Percentiles rank a stretch among this genome's conserved stretches.
phyloP scores from a whole-genome alignment of 2,329 filamentous ascomycete species.

The Penicillium sp. region DNA sequence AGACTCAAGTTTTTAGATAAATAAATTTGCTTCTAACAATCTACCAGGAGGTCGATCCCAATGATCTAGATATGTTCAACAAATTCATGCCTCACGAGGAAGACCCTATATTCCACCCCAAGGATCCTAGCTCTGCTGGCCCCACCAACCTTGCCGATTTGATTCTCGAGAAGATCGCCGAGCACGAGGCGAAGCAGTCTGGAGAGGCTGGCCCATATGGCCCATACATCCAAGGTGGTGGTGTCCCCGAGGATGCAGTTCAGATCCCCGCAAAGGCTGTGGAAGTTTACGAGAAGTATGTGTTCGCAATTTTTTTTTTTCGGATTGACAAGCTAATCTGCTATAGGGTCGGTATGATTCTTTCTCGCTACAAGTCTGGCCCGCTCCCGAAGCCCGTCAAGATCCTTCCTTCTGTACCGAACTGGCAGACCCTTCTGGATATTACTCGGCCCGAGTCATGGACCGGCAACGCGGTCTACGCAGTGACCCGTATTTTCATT shows the following conservation, averaged over 20 bases:
- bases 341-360: slow-evolving; percentile 73
- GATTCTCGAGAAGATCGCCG: slow-evolving; percentile 91
- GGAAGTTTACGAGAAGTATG: slow-evolving; percentile 86
- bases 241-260: slow-evolving; percentile 71
- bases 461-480: slow-evolving; percentile 80
- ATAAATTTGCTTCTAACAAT: slow-evolving; percentile 14
- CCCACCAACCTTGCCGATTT: slow-evolving; percentile 84
- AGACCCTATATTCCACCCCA: slow-evolving; percentile 68
- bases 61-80: slow-evolving; percentile 86
- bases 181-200: slow-evolving; percentile 72
- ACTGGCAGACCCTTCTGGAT: slow-evolving; percentile 85
- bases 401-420: slow-evolving; percentile 84
- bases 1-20: slow-evolving; percentile 12
- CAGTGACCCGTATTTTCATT: slow-evolving; percentile 89
- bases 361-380: slow-evolving; percentile 93
- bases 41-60: slow-evolving; percentile 73
- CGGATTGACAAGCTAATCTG: slow-evolving; percentile 17
- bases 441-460: slow-evolving; percentile 77
- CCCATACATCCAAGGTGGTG: slow-evolving; percentile 52
- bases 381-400: slow-evolving; percentile 97
- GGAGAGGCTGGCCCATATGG: slow-evolving; percentile 34
- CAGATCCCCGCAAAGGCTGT: slow-evolving; percentile 88
- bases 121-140: slow-evolving; percentile 46
- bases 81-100: slow-evolving; percentile 80
- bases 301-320: neutral